These are phyloP conservation scores for Nicotiana sylvestris DNA, from an alignment of 257 asterid genomes.

Conservation along the genomic window DNA sequence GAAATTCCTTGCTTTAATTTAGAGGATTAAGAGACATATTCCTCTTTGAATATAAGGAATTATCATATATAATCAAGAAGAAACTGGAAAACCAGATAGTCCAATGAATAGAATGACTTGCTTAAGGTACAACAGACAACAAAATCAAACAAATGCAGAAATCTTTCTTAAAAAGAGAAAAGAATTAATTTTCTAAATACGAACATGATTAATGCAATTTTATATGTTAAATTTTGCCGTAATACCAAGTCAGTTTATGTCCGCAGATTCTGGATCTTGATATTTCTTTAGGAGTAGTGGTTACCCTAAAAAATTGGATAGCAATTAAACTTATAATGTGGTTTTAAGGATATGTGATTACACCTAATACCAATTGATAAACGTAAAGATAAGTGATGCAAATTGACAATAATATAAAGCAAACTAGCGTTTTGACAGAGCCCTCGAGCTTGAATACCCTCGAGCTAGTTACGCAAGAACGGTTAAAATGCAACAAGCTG, in stretches of 20 bases:
- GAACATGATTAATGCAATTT: not conserved
- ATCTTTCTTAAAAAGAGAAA: not conserved
- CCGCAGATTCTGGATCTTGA: not conserved
- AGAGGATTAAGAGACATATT: not conserved
- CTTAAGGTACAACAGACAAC: not conserved
- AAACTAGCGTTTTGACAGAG: too few relatives aligned
- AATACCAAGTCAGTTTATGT: not conserved
- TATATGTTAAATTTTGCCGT: not conserved
- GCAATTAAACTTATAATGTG: too few relatives aligned
- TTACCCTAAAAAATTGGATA: too few relatives aligned
- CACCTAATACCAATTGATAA: too few relatives aligned
- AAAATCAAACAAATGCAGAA: not conserved
- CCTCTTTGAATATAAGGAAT: not conserved
- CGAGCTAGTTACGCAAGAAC: too few relatives aligned
- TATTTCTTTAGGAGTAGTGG: not conserved
- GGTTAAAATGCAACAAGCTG: too few relatives aligned
- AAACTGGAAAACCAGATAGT: not conserved
- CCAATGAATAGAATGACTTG: not conserved
- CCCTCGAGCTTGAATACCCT: too few relatives aligned
- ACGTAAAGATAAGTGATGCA: too few relatives aligned
- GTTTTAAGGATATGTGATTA: too few relatives aligned
- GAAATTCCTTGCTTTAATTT: not conserved
- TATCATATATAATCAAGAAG: not conserved
- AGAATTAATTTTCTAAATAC: not conserved
- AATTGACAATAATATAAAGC: too few relatives aligned